Evolutionary conservation across 2,329 filamentous ascomycete species (phyloP).

Genomic region (Sclerotinia trifoliorum): DNA sequence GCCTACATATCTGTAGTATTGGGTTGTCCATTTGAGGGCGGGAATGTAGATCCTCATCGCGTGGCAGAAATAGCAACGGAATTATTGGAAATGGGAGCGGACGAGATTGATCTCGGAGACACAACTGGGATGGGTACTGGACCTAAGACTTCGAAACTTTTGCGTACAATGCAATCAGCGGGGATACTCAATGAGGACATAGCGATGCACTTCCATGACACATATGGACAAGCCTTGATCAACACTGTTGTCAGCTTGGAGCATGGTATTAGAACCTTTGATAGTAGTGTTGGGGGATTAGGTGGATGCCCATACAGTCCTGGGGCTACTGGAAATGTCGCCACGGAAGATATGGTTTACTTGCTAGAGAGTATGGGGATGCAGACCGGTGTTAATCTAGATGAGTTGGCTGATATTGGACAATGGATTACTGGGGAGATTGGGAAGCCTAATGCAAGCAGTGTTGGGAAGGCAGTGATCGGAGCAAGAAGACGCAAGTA

Average conservation of each 20-base stretch:
- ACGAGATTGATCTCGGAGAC: slow-evolving; percentile 87
- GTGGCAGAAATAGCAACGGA: slow-evolving; percentile 66
- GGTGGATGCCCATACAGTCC: slow-evolving; percentile 85
- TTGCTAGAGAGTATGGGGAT: slow-evolving; percentile 72
- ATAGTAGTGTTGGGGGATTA: slow-evolving; percentile 75
- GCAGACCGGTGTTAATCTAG: slow-evolving; percentile 69
- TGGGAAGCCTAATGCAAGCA: slow-evolving; percentile 61
- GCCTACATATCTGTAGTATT: slow-evolving; percentile 81
- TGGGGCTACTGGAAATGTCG: slow-evolving; percentile 82
- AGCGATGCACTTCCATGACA: slow-evolving; percentile 86
- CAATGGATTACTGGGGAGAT: slow-evolving; percentile 68
- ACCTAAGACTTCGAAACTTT: slow-evolving; percentile 63
- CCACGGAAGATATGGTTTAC: slow-evolving; percentile 81
- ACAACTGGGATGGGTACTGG: slow-evolving; percentile 88
- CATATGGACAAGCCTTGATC: slow-evolving; percentile 80
- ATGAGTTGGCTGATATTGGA: slow-evolving; percentile 66
- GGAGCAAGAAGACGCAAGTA: slow-evolving; percentile 43
- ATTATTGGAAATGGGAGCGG: slow-evolving; percentile 81
- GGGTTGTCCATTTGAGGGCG: slow-evolving; percentile 73
- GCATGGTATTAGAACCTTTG: slow-evolving; percentile 75
- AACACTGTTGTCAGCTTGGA: slow-evolving; percentile 77
- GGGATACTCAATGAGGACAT: slow-evolving; percentile 69
- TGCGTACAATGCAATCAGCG: slow-evolving; percentile 63
- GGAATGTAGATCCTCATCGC: slow-evolving; percentile 60
- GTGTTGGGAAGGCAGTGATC: slow-evolving; percentile 64